Evolutionary conservation across 768 basidiomycete genomes (phyloP).

Genomic region (Phaeotremella skinneri): DNA sequence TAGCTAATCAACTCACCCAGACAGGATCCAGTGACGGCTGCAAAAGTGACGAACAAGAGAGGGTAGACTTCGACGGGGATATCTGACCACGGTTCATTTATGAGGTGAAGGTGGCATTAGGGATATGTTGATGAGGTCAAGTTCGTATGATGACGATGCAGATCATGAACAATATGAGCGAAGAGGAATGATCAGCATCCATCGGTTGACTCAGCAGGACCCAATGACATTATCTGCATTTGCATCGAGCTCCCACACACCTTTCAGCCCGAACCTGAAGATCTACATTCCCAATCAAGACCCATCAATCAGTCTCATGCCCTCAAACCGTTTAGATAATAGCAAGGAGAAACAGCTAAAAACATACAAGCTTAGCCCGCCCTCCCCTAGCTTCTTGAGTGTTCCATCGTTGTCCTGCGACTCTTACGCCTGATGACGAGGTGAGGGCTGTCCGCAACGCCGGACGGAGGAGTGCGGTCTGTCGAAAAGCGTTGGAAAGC

Average conservation of each 20-base stretch:
- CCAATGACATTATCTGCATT: too few species aligned
- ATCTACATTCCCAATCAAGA: too few species aligned
- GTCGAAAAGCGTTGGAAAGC: not conserved
- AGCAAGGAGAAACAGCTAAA: not conserved
- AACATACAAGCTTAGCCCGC: not conserved
- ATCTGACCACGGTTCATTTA: too few species aligned
- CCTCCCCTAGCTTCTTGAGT: not conserved
- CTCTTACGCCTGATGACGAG: not conserved
- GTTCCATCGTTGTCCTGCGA: not conserved
- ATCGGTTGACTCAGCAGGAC: too few species aligned
- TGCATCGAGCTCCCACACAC: too few species aligned
- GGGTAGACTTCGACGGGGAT: not conserved
- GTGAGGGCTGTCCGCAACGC: not conserved
- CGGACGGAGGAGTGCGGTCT: not conserved
- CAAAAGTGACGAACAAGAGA: not conserved
- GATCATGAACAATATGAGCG: not conserved
- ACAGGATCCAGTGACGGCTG: not conserved
- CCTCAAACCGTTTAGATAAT: not conserved
- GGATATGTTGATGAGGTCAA: not conserved
- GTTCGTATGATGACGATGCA: not conserved
- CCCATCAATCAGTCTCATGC: not conserved
- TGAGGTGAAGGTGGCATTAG: too few species aligned
- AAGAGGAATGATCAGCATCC: too few species aligned
- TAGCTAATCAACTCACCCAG: not conserved
- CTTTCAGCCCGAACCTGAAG: not conserved